phyloP scores from a whole-genome alignment of 2,329 filamentous ascomycete species.

The Reticulascus tulasneorum region DNA sequence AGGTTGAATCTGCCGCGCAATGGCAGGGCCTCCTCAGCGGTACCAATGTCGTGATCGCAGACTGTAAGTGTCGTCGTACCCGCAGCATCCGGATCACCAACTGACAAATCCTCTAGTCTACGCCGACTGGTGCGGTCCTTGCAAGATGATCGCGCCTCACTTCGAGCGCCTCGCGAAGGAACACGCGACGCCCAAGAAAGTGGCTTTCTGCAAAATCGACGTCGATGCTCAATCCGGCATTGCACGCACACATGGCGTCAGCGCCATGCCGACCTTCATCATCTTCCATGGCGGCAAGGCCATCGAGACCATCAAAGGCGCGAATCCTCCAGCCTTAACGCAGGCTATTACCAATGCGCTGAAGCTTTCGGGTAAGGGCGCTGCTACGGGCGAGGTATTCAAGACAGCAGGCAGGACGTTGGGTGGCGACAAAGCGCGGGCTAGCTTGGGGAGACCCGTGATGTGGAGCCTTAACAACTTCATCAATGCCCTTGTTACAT shows the following conservation, averaged over 20 bases:
- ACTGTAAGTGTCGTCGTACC: slow-evolving; percentile 61
- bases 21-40: slow-evolving; percentile 69
- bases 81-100: slow-evolving; percentile 4
- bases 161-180: slow-evolving; percentile 81
- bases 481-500: slow-evolving; percentile 46
- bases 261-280: slow-evolving; percentile 91
- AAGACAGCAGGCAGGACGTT: slow-evolving; percentile 54
- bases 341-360: slow-evolving; percentile 70
- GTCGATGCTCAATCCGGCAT: slow-evolving; percentile 79
- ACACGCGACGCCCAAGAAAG: slow-evolving; percentile 73
- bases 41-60: slow-evolving; percentile 78
- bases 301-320: slow-evolving; percentile 74
- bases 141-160: slow-evolving; percentile 84
- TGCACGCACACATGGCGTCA: slow-evolving; percentile 71
- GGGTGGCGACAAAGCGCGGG: slow-evolving; percentile 33
- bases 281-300: slow-evolving; percentile 75
- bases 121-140: slow-evolving; percentile 92
- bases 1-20: slow-evolving; percentile 63
- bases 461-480: slow-evolving; percentile 36
- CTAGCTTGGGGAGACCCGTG: slow-evolving; percentile 15
- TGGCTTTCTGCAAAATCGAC: slow-evolving; percentile 91
- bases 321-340: slow-evolving; percentile 72
- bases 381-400: slow-evolving; percentile 44
- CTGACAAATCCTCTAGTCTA: slow-evolving; percentile 61
- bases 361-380: slow-evolving; percentile 42